A percentile compares a stretch with the other conserved stretches of the same genome.
phyloP scores from a whole-genome alignment of 345 rosid genomes.

The Cardamine occulta region DNA sequence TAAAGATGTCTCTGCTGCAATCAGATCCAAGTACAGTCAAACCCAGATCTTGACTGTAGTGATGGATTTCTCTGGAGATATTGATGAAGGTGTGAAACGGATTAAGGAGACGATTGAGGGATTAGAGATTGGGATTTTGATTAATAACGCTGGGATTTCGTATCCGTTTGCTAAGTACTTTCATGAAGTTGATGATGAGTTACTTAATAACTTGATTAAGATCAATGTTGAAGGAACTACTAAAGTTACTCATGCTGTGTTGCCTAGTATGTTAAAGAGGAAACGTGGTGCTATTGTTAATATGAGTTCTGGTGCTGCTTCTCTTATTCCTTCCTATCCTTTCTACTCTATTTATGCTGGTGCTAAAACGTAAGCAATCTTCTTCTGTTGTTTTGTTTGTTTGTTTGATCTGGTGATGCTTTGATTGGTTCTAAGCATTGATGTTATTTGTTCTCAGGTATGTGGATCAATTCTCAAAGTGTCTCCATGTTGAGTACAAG shows the following conservation, averaged over 20 bases:
- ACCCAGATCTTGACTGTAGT: slow-evolving; percentile 67
- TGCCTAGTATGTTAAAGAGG: slow-evolving; percentile 80
- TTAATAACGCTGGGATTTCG: slow-evolving; percentile 90
- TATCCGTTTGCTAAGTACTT: slow-evolving; percentile 94
- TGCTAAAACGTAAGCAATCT: slow-evolving; percentile 72
- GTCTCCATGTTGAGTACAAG: slow-evolving; percentile 92
- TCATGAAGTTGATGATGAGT: slow-evolving; percentile 80
- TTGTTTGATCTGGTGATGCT: not conserved
- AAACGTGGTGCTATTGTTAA: slow-evolving; percentile 91
- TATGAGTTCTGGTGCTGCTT: slow-evolving; percentile 94
- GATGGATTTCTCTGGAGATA: slow-evolving; percentile 85
- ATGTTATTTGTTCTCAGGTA: slow-evolving; percentile 53
- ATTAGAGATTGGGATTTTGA: slow-evolving; percentile 77
- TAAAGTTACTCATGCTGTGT: slow-evolving; percentile 84
- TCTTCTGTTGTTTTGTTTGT: not conserved
- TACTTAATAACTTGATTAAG: slow-evolving; percentile 66
- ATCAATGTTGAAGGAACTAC: slow-evolving; percentile 92
- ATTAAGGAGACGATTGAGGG: slow-evolving; percentile 72
- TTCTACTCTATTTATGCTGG: slow-evolving; percentile 93
- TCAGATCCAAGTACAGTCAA: slow-evolving; percentile 53
- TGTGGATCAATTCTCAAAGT: slow-evolving; percentile 88
- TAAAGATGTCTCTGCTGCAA: slow-evolving; percentile 63
- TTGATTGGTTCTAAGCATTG: slow-evolving; percentile 2
- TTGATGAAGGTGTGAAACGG: slow-evolving; percentile 70
- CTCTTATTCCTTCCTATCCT: slow-evolving; percentile 92